Base-by-base conservation (phyloP, 345 rosid genomes). In the Euclidium syriacum region DNA sequence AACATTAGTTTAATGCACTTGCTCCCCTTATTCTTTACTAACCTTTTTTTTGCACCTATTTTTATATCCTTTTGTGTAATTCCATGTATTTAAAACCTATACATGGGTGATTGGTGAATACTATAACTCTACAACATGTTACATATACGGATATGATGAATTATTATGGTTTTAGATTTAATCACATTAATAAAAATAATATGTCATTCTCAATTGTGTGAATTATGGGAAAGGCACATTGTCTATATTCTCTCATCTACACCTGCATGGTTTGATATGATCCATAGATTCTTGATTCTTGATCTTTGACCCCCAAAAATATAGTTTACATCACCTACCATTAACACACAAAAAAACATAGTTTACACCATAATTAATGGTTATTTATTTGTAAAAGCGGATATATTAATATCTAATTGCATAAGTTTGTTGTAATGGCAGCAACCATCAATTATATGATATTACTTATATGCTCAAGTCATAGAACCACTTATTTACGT, bases 231-330 rank as follows among this genome's bases (percentile, higher is more conserved):
- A 48, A 63, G 20, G 17, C 12, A 25, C 51, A 22, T 26, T 26
- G 22, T 14, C 10, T 17, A 11, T 25, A 30, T 47, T 56, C 58
- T 40, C 9, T 47, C 39, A 63, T 16, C 34, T 10, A 54, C 57
- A 54, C 68, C 62, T 62, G 57, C 74, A 38, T 62, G 58, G 36
- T 55, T 62, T 55, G 70, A 63, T 46, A 39, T 53, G 19, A 53
- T 53, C 43, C 57, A 22, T 25, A 39, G 56, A 53, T 62, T 54
- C 46, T 16, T 16, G 4, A 9, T 47, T 39, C 15, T 26, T 43
- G 7, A 43, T 52, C 11, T 52, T 61, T 52, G 24, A 29, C 33
- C 50, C 52, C 18, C 25, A 22, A 10, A 12, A 11, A 18, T 33
- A 29, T 53, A 34, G n/a, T n/a, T n/a, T n/a, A n/a, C n/a, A n/a